Conservation (phyloP, 169 alveolate genomes). For the Cyclospora cayetanensis region DNA sequence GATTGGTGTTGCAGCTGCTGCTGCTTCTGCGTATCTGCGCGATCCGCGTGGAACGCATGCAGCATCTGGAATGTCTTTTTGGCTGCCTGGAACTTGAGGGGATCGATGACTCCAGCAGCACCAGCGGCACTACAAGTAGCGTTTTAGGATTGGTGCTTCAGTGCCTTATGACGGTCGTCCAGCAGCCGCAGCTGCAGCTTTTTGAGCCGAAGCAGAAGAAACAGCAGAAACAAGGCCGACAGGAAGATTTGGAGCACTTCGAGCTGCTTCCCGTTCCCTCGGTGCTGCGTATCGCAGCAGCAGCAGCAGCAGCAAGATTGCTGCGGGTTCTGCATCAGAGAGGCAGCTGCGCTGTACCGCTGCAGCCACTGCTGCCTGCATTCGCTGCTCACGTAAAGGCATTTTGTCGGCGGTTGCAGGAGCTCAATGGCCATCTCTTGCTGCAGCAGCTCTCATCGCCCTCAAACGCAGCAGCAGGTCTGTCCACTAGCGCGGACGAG, state of each 20-base stretch:
- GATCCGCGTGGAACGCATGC: background rate
- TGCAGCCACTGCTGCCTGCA: slow-evolving; percentile 58
- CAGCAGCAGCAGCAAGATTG: slow-evolving; percentile 31
- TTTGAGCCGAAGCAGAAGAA: slow-evolving; percentile 35
- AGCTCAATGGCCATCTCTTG: background rate
- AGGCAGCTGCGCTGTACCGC: slow-evolving; percentile 45
- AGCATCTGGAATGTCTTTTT: slow-evolving; percentile 11
- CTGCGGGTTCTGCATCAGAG: slow-evolving; percentile 48
- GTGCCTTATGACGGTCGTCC: slow-evolving; percentile 17
- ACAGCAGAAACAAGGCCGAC: background rate
- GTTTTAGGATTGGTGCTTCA: slow-evolving; percentile 26
- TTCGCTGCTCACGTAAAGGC: background rate
- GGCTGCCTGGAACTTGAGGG: background rate
- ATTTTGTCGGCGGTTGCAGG: background rate
- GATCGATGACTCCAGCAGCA: slow-evolving; percentile 7
- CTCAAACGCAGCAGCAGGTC: slow-evolving; percentile 19
- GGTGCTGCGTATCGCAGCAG: slow-evolving; percentile 27
- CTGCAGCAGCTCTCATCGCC: no score
- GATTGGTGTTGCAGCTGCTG: slow-evolving; percentile 59
- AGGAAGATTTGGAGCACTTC: background rate
- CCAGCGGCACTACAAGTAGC: slow-evolving; percentile 30
- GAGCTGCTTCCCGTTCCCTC: background rate
- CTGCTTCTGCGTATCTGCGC: slow-evolving; percentile 47
- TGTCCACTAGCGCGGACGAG: no score
- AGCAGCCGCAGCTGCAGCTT: slow-evolving; percentile 24